These are phyloP conservation scores for Cordyceps cicadae DNA, from an alignment of 2,329 filamentous ascomycete species.

Conservation along the genomic window DNA sequence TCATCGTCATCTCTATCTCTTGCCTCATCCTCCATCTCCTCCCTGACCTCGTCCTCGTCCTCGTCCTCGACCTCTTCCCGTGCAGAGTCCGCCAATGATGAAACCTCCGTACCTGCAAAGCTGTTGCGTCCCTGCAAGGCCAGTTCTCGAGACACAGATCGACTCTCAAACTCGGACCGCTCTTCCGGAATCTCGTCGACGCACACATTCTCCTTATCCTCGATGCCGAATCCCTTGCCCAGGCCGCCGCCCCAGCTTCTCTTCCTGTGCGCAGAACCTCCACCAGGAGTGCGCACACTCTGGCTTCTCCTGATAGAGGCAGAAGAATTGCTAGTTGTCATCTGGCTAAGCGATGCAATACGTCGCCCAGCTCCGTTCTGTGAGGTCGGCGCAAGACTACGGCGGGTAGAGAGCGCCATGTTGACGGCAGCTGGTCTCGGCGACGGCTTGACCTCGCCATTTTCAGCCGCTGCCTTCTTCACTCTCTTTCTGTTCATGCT, in stretches of 20 bases:
- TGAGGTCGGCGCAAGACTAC: constrained; percentile 37
- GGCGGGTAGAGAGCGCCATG: constrained; percentile 46
- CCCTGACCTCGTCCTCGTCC: constrained; percentile 18
- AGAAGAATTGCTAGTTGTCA: constrained; percentile 62
- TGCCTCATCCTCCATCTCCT: not conserved
- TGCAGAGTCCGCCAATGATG: constrained; percentile 16
- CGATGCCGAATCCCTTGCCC: constrained; percentile 41
- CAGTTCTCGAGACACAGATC: constrained; percentile 12
- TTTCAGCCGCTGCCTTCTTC: constrained; percentile 30
- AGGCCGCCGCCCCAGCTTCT: constrained; percentile 56
- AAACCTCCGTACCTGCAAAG: constrained; percentile 20
- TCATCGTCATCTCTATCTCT: constrained; percentile 16
- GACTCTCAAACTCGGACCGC: constrained; percentile 23
- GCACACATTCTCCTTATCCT: constrained; percentile 56
- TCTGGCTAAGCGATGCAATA: constrained; percentile 86
- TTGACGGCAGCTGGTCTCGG: constrained; percentile 33
- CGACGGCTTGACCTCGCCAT: constrained; percentile 18
- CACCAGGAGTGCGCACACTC: constrained; percentile 58
- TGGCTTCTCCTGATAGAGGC: constrained; percentile 67
- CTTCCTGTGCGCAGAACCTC: constrained; percentile 48
- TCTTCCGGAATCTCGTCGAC: constrained; percentile 59
- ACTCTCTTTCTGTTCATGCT: constrained; percentile 52
- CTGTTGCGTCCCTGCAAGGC: constrained; percentile 15
- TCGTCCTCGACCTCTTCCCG: constrained; percentile 16
- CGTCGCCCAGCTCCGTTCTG: constrained; percentile 57